Percentiles rank a stretch among this genome's conserved stretches.
Evolutionary conservation across 495 filamentous ascomycete species (phyloP).

Genomic region (Tuber borchii): DNA sequence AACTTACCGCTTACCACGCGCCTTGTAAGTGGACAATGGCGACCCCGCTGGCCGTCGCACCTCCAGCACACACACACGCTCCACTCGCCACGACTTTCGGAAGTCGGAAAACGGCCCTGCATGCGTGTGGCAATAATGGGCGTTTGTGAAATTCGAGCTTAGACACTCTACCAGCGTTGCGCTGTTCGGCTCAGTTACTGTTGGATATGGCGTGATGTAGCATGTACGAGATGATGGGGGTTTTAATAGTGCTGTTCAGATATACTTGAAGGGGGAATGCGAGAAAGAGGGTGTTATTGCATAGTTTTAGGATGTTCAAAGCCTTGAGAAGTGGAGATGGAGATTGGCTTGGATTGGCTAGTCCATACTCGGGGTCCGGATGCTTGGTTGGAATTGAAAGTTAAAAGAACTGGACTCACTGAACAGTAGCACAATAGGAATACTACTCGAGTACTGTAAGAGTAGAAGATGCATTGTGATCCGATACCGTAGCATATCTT

Average conservation of each 20-base stretch:
- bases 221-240: neutral
- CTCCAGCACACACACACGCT: neutral
- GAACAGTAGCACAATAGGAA: neutral
- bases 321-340: neutral
- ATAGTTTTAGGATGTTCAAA: neutral
- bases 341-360: neutral
- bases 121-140: neutral
- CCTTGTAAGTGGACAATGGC: neutral
- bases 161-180: neutral
- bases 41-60: neutral
- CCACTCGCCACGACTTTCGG: neutral
- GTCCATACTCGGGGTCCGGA: neutral
- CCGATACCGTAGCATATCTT: neutral
- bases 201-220: neutral
- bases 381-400: neutral
- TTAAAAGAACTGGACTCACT: neutral
- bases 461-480: neutral
- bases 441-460: neutral
- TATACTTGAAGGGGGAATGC: neutral
- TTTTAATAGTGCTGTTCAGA: neutral
- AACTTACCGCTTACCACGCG: neutral
- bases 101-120: neutral
- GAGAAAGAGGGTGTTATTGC: neutral
- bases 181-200: no score
- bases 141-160: neutral